These are phyloP conservation scores for Candida verbasci DNA, from an alignment of 805 yeast genomes.

Conservation along the genomic window DNA sequence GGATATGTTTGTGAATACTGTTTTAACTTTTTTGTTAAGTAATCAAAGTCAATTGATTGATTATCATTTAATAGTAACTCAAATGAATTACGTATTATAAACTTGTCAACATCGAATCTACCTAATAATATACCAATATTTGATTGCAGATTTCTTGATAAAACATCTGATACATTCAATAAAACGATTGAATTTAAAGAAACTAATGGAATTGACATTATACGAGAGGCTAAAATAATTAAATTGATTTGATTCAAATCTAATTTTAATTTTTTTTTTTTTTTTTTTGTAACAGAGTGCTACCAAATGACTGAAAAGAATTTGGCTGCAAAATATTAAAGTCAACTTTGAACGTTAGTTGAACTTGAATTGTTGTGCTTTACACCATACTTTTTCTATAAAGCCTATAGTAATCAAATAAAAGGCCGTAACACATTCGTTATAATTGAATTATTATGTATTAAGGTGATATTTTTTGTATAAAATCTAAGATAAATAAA, in stretches of 20 bases:
- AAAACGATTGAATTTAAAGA: constrained; percentile 23
- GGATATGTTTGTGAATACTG: constrained; percentile 29
- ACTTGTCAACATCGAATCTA: constrained; percentile 4
- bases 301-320: not conserved
- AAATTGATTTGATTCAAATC: no score
- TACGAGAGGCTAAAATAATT: no score
- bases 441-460: no score
- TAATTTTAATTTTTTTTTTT: not conserved
- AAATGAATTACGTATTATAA: constrained; percentile 22
- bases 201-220: constrained; percentile 4
- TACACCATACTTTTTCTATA: no score
- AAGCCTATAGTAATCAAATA: no score
- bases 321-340: not conserved
- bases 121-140: constrained; percentile 30
- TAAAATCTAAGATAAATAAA: no score
- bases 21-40: constrained; percentile 19
- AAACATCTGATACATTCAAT: constrained; percentile 27
- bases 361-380: no score
- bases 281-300: not conserved
- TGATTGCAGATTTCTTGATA: constrained; percentile 16
- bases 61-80: constrained; percentile 17
- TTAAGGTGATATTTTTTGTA: no score
- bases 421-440: no score
- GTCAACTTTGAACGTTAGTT: no score
- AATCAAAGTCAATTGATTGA: constrained; percentile 18